Conservation (phyloP, 2,329 filamentous ascomycete genomes). For the Colletotrichum sp. region DNA sequence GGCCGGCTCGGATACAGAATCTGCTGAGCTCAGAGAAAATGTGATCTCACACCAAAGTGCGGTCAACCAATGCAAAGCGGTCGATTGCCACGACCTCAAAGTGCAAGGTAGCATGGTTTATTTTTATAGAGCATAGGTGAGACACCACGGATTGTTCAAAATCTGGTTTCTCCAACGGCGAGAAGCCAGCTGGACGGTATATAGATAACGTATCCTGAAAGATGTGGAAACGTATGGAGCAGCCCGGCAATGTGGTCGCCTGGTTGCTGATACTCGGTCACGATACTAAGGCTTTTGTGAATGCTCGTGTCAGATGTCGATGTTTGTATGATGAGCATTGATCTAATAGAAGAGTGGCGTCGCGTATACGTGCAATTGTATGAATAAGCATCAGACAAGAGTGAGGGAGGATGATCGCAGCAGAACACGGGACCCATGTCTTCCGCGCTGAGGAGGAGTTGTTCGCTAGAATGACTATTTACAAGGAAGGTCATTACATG, state of each 20-base stretch:
- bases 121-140: not conserved
- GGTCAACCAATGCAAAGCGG: fast-evolving
- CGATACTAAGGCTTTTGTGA: too few species aligned
- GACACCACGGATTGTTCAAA: fast-evolving
- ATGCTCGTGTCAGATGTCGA: too few species aligned
- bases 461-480: too few species aligned
- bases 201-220: not conserved
- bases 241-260: too few species aligned
- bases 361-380: too few species aligned
- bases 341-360: too few species aligned
- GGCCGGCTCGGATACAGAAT: fast-evolving
- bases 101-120: not conserved
- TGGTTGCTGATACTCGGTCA: too few species aligned
- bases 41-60: not conserved
- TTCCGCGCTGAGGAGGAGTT: not conserved
- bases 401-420: too few species aligned
- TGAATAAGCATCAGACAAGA: too few species aligned
- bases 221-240: too few species aligned
- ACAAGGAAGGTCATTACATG: not conserved
- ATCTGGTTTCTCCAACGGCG: fast-evolving
- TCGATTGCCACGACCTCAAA: fast-evolving
- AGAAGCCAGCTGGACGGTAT: not conserved
- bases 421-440: too few species aligned
- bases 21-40: not conserved
- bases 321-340: fast-evolving